Evolutionary conservation across 129 eudicot genomes (phyloP).

Genomic region (Chrysanthemum lavandulifolium): DNA sequence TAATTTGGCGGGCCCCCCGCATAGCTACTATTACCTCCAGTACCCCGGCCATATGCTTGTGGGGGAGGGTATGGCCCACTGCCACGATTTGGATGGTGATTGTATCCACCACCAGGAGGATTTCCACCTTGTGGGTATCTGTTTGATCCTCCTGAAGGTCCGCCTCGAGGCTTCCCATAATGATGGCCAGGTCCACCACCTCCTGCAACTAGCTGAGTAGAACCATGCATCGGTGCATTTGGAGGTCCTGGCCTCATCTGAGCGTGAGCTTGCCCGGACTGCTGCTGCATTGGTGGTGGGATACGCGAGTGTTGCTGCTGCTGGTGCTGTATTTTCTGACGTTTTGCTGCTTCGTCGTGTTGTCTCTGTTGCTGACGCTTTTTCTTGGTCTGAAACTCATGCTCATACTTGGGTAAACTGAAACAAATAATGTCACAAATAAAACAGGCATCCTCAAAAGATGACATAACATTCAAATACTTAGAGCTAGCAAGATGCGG

Average conservation of each 20-base stretch:
- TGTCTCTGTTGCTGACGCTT: constrained; percentile 86
- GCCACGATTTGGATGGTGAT: constrained; percentile 60
- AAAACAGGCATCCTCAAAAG: background rate
- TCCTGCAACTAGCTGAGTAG: constrained; percentile 44
- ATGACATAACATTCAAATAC: background rate
- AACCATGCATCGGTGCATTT: constrained; percentile 42
- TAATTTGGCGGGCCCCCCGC: constrained; percentile 67
- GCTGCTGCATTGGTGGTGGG: constrained; percentile 84
- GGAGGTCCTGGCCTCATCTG: constrained; percentile 56
- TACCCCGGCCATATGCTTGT: constrained; percentile 58
- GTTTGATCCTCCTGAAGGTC: constrained; percentile 54
- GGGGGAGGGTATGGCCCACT: constrained; percentile 64
- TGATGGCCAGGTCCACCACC: constrained; percentile 61
- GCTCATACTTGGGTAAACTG: constrained; percentile 92
- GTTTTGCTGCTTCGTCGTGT: constrained; percentile 78
- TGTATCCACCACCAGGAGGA: constrained; percentile 75
- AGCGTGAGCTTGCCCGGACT: constrained; percentile 53
- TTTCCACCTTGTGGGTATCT: constrained; percentile 73
- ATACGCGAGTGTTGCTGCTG: constrained; percentile 64
- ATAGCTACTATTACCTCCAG: constrained; percentile 44
- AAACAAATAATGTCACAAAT: constrained; percentile 3
- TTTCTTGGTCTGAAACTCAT: constrained; percentile 89
- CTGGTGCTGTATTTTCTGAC: constrained; percentile 72
- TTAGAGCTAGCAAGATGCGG: background rate
- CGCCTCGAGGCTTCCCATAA: constrained; percentile 60